Conservation (phyloP, 495 filamentous ascomycete species). For the Penicillium waksmanii region DNA sequence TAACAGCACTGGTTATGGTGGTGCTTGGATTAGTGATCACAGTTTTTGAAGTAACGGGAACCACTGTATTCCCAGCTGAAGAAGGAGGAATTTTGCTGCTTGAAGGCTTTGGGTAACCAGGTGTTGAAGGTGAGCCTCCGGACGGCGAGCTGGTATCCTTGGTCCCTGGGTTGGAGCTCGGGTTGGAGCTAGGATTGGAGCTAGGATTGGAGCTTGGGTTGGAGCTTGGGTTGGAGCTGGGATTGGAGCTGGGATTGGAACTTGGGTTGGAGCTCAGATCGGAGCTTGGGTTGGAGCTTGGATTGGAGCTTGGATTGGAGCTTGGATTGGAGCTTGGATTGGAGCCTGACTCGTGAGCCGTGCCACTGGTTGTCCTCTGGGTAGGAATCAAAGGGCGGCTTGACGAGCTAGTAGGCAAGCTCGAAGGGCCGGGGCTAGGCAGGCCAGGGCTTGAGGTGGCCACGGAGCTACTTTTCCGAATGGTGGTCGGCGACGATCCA, state of each 20-base stretch:
- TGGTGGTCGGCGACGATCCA: not conserved
- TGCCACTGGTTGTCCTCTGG: not conserved
- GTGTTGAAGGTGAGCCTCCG: not conserved
- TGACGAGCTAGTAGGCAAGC: not conserved
- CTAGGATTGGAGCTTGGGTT: not conserved
- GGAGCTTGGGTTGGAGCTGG: not conserved
- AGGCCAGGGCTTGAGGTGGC: not conserved
- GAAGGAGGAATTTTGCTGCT: not conserved
- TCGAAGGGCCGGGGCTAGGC: not conserved
- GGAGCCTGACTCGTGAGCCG: not conserved
- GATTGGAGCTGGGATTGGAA: not conserved
- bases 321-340: not conserved
- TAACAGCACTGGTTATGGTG: not conserved
- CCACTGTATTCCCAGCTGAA: not conserved
- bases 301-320: no score
- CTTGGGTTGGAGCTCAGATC: no score
- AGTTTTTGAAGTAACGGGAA: not conserved
- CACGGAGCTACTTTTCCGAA: not conserved
- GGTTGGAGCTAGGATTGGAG: not conserved
- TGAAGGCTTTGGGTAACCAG: not conserved
- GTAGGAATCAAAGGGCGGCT: not conserved
- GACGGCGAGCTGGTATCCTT: not conserved
- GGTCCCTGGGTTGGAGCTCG: not conserved
- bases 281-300: not conserved
- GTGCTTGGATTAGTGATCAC: conserved; percentile 3